A percentile compares a stretch with the other conserved stretches of the same genome.
Conservation (phyloP, 2,329 filamentous ascomycete genomes). For the Colletotrichum siamense region DNA sequence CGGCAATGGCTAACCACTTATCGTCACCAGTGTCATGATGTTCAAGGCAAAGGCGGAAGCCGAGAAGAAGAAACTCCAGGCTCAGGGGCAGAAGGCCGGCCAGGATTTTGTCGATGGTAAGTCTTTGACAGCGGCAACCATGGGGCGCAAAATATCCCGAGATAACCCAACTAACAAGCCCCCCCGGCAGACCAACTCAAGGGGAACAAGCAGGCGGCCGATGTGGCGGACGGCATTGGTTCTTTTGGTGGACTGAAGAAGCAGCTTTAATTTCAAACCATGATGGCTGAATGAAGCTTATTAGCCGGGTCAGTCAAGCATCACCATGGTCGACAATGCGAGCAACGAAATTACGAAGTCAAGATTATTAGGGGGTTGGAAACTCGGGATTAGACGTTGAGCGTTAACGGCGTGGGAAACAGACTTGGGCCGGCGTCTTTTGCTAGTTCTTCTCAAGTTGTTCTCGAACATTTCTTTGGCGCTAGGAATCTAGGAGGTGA, state of each 20-base stretch:
- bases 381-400: background rate
- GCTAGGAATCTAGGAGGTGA: background rate
- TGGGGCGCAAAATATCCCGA: background rate
- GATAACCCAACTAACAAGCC: background rate
- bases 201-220: slow-evolving; percentile 39
- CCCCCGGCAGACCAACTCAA: slow-evolving; percentile 34
- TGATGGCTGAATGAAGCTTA: background rate
- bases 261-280: slow-evolving; percentile 16
- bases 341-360: background rate
- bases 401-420: background rate
- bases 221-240: slow-evolving; percentile 33
- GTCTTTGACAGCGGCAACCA: background rate
- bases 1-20: background rate
- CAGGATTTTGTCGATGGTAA: slow-evolving; percentile 42
- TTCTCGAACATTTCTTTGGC: background rate
- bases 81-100: slow-evolving; percentile 42
- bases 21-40: slow-evolving; percentile 29
- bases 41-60: slow-evolving; percentile 47
- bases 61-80: slow-evolving; percentile 43
- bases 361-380: background rate
- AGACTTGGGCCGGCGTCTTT: background rate
- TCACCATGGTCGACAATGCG: background rate
- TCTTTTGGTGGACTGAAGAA: slow-evolving; percentile 35
- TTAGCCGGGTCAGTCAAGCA: background rate
- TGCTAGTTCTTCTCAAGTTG: background rate